phyloP scores from a whole-genome alignment of 306 rosid species.

The Pyrus bretschneideri region DNA sequence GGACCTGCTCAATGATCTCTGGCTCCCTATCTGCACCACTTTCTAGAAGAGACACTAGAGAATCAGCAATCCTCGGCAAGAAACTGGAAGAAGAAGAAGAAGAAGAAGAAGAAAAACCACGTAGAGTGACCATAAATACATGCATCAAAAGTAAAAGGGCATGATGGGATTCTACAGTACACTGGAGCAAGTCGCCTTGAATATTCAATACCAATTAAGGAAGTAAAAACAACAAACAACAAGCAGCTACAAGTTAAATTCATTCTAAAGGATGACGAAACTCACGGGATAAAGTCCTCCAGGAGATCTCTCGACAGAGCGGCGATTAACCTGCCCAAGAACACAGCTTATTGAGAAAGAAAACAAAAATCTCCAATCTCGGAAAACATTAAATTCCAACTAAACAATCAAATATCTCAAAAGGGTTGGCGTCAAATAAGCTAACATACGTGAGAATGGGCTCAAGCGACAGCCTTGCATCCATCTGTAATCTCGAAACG shows the following conservation, averaged over 20 bases:
- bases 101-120: neutral
- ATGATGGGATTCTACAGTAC: neutral
- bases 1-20: slow-evolving; percentile 81
- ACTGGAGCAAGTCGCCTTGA: neutral
- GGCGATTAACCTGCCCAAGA: slow-evolving; percentile 62
- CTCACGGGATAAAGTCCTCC: slow-evolving; percentile 83
- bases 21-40: slow-evolving; percentile 87
- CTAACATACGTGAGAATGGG: slow-evolving; percentile 65
- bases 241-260: slow-evolving; percentile 9
- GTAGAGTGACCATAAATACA: neutral
- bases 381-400: neutral
- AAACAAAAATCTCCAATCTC: slow-evolving; percentile 8
- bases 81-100: slow-evolving; percentile 29
- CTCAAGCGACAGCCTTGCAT: slow-evolving; percentile 80
- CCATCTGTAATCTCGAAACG: slow-evolving; percentile 57
- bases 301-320: slow-evolving; percentile 76
- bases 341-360: neutral
- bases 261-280: slow-evolving; percentile 24
- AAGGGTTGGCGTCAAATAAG: neutral
- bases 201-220: neutral
- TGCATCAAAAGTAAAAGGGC: neutral
- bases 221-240: neutral
- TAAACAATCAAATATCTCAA: slow-evolving; percentile 11
- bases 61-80: slow-evolving; percentile 55
- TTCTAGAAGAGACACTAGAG: slow-evolving; percentile 64